phyloP scores from a whole-genome alignment of 108 stramenopile genomes.

The Fragilaria crotonensis region DNA sequence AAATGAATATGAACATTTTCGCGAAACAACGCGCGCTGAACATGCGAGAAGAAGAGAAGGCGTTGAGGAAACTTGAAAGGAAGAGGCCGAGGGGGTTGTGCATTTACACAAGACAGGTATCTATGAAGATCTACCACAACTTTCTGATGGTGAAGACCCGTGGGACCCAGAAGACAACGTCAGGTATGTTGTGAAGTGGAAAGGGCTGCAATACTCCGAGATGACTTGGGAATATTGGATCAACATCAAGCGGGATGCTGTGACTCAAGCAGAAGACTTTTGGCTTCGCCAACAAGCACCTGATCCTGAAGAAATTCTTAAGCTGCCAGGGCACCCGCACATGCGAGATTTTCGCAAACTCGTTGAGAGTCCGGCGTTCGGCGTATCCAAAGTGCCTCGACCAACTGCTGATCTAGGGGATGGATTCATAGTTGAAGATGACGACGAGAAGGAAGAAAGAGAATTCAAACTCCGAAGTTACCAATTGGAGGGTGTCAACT shows the following conservation, averaged over 20 bases:
- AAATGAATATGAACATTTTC: constrained; percentile 70
- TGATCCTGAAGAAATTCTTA: constrained; percentile 26
- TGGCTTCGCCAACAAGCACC: constrained; percentile 71
- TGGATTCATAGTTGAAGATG: constrained; percentile 9
- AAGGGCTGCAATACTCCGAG: constrained; percentile 69
- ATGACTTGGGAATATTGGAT: constrained; percentile 87
- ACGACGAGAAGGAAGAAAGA: constrained; percentile 26
- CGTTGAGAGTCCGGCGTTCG: constrained; percentile 66
- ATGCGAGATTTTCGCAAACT: constrained; percentile 73
- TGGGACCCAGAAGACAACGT: constrained; percentile 89
- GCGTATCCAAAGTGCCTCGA: constrained; percentile 45
- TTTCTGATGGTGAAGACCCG: constrained; percentile 20
- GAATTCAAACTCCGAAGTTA: constrained; percentile 82
- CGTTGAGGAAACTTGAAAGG: constrained; percentile 11
- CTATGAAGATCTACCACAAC: not conserved
- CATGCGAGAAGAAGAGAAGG: constrained; percentile 44
- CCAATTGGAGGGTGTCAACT: constrained; percentile 95
- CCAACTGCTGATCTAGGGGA: constrained; percentile 32
- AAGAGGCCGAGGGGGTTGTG: constrained; percentile 15
- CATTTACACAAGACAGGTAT: not conserved
- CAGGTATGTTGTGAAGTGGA: constrained; percentile 81
- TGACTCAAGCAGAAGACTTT: constrained; percentile 75
- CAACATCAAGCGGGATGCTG: constrained; percentile 80
- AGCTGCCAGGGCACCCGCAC: constrained; percentile 54
- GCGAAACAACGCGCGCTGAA: constrained; percentile 72